Evolutionary conservation across 2,329 filamentous ascomycete genomes (phyloP).

Genomic region (Ophiosphaerella narmari): DNA sequence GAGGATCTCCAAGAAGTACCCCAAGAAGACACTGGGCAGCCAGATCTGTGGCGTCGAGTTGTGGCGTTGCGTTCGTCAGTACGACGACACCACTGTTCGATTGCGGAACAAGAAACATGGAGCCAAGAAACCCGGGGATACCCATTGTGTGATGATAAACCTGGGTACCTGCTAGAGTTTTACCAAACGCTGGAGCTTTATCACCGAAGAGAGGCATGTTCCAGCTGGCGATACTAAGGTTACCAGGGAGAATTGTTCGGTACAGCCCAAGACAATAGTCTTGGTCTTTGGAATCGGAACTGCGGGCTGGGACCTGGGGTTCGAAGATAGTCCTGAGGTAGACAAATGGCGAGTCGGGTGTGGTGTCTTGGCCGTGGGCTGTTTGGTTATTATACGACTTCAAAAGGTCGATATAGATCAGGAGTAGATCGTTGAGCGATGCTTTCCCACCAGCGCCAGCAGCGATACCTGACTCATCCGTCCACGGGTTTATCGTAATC

Average conservation of each 20-base stretch:
- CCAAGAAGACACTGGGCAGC: constrained; percentile 10
- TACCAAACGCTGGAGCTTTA: neutral
- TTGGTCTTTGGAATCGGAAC: neutral
- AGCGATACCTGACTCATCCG: neutral
- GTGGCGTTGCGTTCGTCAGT: constrained; percentile 15
- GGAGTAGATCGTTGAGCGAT: neutral
- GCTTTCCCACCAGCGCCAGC: neutral
- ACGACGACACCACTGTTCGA: constrained; percentile 15
- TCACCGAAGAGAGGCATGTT: constrained; percentile 5
- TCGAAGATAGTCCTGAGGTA: neutral
- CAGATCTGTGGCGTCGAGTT: constrained; percentile 15
- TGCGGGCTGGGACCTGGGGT: neutral
- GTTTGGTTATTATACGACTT: neutral
- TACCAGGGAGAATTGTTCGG: constrained; percentile 12
- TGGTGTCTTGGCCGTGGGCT: neutral
- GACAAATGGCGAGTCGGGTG: neutral
- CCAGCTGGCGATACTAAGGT: constrained; percentile 9
- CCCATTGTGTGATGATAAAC: neutral
- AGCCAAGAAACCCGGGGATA: neutral
- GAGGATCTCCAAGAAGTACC: constrained; percentile 4
- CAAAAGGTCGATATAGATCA: neutral
- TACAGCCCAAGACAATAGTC: constrained; percentile 20
- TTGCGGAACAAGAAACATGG: constrained; percentile 11
- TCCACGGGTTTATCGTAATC: neutral
- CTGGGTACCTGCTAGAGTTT: neutral